phyloP scores from a whole-genome alignment of 2,329 filamentous ascomycete genomes.

The Sporothrix brasiliensis region DNA sequence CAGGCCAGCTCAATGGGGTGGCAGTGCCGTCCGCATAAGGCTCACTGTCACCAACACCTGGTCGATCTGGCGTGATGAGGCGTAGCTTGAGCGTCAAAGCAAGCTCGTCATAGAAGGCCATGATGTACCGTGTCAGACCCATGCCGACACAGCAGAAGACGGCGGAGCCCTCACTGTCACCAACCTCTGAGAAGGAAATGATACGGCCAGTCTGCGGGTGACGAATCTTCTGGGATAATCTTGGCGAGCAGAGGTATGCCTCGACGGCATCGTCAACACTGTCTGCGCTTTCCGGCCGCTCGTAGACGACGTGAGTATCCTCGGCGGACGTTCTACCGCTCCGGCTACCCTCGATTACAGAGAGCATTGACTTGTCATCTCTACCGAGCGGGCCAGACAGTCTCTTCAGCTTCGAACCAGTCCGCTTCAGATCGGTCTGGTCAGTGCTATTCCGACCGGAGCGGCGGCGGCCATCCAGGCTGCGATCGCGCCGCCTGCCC shows the following conservation, averaged over 20 bases:
- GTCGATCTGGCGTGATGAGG: slow-evolving; percentile 90
- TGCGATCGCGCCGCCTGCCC: slow-evolving; percentile 55
- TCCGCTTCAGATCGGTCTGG: slow-evolving; percentile 53
- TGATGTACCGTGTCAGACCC: slow-evolving; percentile 94
- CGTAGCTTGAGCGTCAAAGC: slow-evolving; percentile 84
- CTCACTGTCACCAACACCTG: slow-evolving; percentile 91
- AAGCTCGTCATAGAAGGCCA: slow-evolving; percentile 95
- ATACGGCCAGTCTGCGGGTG: slow-evolving; percentile 83
- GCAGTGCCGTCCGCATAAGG: slow-evolving; percentile 78
- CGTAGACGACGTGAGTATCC: slow-evolving; percentile 56
- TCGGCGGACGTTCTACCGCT: slow-evolving; percentile 27
- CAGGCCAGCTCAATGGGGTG: slow-evolving; percentile 91
- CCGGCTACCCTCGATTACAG: slow-evolving; percentile 44
- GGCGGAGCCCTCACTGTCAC: slow-evolving; percentile 85
- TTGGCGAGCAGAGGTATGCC: slow-evolving; percentile 78
- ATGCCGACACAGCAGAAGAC: slow-evolving; percentile 98
- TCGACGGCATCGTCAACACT: slow-evolving; percentile 88
- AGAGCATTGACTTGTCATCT: slow-evolving; percentile 42
- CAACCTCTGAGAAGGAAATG: slow-evolving; percentile 96
- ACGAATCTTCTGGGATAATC: slow-evolving; percentile 82
- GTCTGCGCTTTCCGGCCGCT: slow-evolving; percentile 76
- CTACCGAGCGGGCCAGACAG: slow-evolving; percentile 55
- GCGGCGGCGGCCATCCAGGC: slow-evolving; percentile 51
- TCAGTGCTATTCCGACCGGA: slow-evolving; percentile 57
- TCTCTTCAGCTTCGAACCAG: slow-evolving; percentile 61